Percentiles rank a stretch among this genome's conserved stretches.
These are phyloP conservation scores for Penicillium brevicompactum DNA, from an alignment of 2,329 filamentous ascomycete species.

Conservation along the genomic window DNA sequence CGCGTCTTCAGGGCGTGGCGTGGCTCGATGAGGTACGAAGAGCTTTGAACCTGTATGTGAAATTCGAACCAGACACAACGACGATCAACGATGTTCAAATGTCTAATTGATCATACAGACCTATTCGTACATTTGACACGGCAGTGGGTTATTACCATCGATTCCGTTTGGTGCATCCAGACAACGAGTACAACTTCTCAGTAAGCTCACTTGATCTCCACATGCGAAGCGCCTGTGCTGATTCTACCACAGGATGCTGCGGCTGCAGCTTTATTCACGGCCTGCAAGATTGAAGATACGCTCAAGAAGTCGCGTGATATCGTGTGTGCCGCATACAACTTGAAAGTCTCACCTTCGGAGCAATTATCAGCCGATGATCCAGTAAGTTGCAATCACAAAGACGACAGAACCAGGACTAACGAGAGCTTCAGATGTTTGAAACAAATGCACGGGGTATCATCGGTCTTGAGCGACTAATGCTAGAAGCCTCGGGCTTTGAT, in stretches of 20 bases:
- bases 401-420: neutral
- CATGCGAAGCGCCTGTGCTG: constrained; percentile 1
- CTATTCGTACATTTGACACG: constrained; percentile 87
- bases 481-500: constrained; percentile 91
- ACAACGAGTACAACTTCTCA: constrained; percentile 77
- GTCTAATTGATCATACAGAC: constrained; percentile 52
- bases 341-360: constrained; percentile 70
- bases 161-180: constrained; percentile 83
- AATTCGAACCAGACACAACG: constrained; percentile 2
- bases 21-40: constrained; percentile 85
- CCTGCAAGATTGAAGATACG: constrained; percentile 97
- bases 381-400: constrained; percentile 50
- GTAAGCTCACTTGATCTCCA: constrained; percentile 33
- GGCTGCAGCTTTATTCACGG: constrained; percentile 83
- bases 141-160: constrained; percentile 93
- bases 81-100: neutral
- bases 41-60: constrained; percentile 72
- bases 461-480: constrained; percentile 85
- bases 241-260: constrained; percentile 70
- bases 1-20: constrained; percentile 81
- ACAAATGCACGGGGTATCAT: constrained; percentile 77
- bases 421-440: constrained; percentile 69
- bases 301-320: constrained; percentile 96
- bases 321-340: constrained; percentile 83
- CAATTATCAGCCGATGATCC: constrained; percentile 78